Evolutionary conservation across 768 basidiomycete genomes (phyloP).

Genomic region (Tylopilus plumbeoviolaceoides): DNA sequence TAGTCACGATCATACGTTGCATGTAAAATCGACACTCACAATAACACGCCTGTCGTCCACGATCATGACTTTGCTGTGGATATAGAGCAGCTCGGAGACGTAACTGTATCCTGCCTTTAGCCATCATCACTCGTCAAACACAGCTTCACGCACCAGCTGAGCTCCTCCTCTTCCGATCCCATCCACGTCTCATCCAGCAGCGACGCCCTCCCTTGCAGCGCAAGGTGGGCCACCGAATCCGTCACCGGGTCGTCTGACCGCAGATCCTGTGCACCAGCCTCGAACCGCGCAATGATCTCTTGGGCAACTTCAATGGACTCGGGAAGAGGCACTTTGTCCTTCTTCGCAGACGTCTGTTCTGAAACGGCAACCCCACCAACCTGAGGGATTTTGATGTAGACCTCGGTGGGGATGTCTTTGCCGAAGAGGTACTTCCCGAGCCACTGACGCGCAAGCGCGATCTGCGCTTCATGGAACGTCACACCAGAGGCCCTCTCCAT

Average conservation of each 20-base stretch:
- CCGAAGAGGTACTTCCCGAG: constrained; percentile 46
- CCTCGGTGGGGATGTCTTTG: constrained; percentile 40
- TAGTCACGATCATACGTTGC: background rate
- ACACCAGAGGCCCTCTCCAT: constrained; percentile 77
- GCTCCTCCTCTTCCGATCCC: constrained; percentile 80
- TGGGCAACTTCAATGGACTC: constrained; percentile 62
- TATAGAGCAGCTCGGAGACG: constrained; percentile 77
- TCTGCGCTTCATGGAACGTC: constrained; percentile 80
- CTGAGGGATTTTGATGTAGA: constrained; percentile 54
- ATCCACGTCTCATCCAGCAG: constrained; percentile 81
- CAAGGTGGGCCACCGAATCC: constrained; percentile 81
- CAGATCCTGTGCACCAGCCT: constrained; percentile 54
- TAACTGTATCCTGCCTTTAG: constrained; percentile 44
- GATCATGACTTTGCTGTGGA: constrained; percentile 90
- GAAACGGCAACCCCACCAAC: constrained; percentile 48
- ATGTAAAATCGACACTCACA: constrained; percentile 40
- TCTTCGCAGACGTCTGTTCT: constrained; percentile 51
- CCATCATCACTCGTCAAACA: background rate
- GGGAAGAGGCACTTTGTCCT: constrained; percentile 66
- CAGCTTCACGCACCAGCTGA: constrained; percentile 56
- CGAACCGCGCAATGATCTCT: constrained; percentile 65
- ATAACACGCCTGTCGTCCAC: constrained; percentile 91
- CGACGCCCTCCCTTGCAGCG: constrained; percentile 55
- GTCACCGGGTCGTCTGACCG: constrained; percentile 61
- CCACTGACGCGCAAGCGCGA: constrained; percentile 79